Percentiles rank a stretch among this genome's conserved stretches.
These are phyloP conservation scores for Kodamaea arcana DNA, from an alignment of 1,139 yeast genomes.

Conservation along the genomic window DNA sequence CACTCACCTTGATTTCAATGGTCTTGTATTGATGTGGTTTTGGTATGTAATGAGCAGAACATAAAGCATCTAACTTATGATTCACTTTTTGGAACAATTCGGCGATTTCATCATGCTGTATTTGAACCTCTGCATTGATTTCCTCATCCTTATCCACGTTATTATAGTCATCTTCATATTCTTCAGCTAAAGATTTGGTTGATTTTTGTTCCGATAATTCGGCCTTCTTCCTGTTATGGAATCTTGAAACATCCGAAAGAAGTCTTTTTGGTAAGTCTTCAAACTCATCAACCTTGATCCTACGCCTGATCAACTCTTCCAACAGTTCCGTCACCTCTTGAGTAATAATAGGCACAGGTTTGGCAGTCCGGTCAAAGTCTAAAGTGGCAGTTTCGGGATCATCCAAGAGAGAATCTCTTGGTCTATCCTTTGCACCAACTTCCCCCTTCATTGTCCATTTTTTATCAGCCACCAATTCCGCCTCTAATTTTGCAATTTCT, in stretches of 20 bases:
- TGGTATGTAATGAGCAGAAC: constrained; percentile 92
- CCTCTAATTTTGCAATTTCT: constrained; percentile 76
- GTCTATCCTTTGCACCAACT: constrained; percentile 75
- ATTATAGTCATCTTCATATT: constrained; percentile 82
- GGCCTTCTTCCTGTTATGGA: constrained; percentile 45
- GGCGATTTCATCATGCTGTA: constrained; percentile 75
- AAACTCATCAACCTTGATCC: constrained; percentile 71
- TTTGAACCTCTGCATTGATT: constrained; percentile 57
- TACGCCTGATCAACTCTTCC: constrained; percentile 82
- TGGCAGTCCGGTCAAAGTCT: constrained; percentile 44
- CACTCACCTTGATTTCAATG: constrained; percentile 68
- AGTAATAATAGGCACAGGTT: constrained; percentile 84
- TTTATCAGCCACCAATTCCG: constrained; percentile 85
- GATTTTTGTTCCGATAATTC: constrained; percentile 86
- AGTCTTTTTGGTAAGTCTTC: constrained; percentile 80
- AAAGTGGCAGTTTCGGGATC: constrained; percentile 36
- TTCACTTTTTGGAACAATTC: constrained; percentile 60
- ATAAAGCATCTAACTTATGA: constrained; percentile 77
- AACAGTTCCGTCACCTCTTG: constrained; percentile 79
- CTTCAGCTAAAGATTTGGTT: constrained; percentile 81
- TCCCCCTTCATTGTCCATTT: constrained; percentile 96
- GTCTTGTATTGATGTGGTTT: constrained; percentile 74
- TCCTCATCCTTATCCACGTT: constrained; percentile 41
- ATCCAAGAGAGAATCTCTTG: constrained; percentile 67
- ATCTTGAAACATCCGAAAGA: constrained; percentile 58